phyloP scores from a whole-genome alignment of 2,329 filamentous ascomycete genomes.

The Ophiostoma sp. region DNA sequence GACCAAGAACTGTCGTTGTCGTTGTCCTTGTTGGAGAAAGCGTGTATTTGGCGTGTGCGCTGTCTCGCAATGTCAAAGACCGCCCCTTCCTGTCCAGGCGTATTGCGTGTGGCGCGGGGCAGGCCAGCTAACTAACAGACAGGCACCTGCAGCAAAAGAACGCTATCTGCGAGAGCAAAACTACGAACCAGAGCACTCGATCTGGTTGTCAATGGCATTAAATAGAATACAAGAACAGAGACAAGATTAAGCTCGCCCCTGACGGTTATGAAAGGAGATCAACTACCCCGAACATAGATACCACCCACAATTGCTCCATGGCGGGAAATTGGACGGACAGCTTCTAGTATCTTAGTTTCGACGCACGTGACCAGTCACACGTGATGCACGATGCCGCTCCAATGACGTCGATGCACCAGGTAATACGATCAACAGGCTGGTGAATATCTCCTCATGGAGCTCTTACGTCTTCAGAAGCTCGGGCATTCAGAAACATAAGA shows the following conservation, averaged over 20 bases:
- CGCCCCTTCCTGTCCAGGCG: slow-evolving; percentile 14
- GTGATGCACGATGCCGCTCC: too few species aligned
- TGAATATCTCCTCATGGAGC: too few species aligned
- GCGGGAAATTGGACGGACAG: slow-evolving; percentile 20
- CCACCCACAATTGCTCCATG: slow-evolving; percentile 17
- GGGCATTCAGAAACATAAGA: too few species aligned
- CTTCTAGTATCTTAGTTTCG: neutral
- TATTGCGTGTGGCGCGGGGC: slow-evolving; percentile 20
- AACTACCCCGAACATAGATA: neutral
- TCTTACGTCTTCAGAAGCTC: too few species aligned
- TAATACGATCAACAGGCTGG: too few species aligned
- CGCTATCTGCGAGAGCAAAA: too few species aligned
- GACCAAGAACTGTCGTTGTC: neutral
- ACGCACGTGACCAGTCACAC: neutral
- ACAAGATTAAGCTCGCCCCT: neutral
- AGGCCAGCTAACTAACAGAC: slow-evolving; percentile 13
- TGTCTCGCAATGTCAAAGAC: neutral
- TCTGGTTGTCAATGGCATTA: neutral
- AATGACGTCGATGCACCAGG: too few species aligned
- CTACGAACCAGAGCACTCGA: too few species aligned
- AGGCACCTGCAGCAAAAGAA: slow-evolving; percentile 5
- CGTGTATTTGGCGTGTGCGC: slow-evolving; percentile 9
- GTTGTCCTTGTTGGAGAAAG: neutral
- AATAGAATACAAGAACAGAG: neutral
- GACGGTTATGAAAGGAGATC: neutral